A percentile compares a stretch with the other conserved stretches of the same genome.
These are phyloP conservation scores for Mycosphaerella sp. DNA, from an alignment of 2,329 filamentous ascomycete genomes.

Conservation along the genomic window DNA sequence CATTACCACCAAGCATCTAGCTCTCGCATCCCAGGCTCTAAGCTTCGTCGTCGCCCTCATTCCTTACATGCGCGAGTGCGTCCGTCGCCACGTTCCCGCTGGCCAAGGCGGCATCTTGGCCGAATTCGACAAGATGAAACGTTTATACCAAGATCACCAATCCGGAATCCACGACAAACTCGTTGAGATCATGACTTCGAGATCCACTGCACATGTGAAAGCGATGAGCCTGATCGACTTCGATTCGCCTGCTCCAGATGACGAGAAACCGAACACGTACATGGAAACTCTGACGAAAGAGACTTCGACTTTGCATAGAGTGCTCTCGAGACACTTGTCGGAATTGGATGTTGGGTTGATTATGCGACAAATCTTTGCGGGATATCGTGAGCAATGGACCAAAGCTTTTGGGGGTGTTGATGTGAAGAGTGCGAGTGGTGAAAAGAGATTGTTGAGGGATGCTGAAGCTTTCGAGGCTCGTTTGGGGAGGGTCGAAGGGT, in stretches of 20 bases:
- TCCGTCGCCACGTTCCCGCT: constrained; percentile 62
- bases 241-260: constrained; percentile 46
- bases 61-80: constrained; percentile 85
- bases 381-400: constrained; percentile 73
- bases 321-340: constrained; percentile 73
- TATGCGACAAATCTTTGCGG: constrained; percentile 77
- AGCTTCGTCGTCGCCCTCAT: constrained; percentile 82
- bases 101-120: constrained; percentile 53
- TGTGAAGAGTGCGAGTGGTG: constrained; percentile 61
- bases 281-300: constrained; percentile 87
- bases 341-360: constrained; percentile 73
- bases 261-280: constrained; percentile 52
- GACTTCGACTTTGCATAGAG: constrained; percentile 75
- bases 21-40: constrained; percentile 81
- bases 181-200: constrained; percentile 82
- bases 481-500: constrained; percentile 72
- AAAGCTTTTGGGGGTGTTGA: constrained; percentile 60
- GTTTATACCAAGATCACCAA: constrained; percentile 82
- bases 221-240: constrained; percentile 70
- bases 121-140: constrained; percentile 83
- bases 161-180: constrained; percentile 87
- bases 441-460: constrained; percentile 73
- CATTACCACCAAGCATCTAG: constrained; percentile 92
- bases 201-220: constrained; percentile 67
- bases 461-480: constrained; percentile 65